Base-by-base conservation (phyloP, 106 monocot genomes). In the Iris macrosiphon region DNA sequence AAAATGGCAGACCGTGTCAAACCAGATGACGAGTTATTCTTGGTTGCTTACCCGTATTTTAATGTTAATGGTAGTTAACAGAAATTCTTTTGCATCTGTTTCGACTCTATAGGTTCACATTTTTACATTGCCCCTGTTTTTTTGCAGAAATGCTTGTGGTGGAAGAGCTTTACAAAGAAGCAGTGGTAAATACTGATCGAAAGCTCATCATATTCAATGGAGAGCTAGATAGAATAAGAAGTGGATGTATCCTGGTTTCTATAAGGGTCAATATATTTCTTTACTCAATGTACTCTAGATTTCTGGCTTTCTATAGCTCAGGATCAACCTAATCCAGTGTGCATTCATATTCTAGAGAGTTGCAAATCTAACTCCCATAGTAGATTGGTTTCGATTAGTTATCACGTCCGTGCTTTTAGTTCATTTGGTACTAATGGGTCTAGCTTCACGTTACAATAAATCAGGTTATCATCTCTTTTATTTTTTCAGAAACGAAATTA, bases 21-120 rank as follows among this genome's bases (percentile, higher is more conserved):
- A 52, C 79, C 85, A 32, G 73, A 86, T 8, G 95, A 96, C 55
- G 86, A 90, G 64, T 48, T 83, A 35, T 96, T 96, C 72, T 72
- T 90, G 43, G 86, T 89, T 56, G 95, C 85, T 3, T 96, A 96
- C 72, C 95, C 95, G 8, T 96, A 96, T 55, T 96, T 90, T 63
- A 96, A 96, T 77, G 95, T 96, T 31, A 96, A 96, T 61, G 95
- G 95, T 90, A 75, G 14, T 57, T 1, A 20, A 39, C 31, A 0
- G 7, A 29, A 38, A n/a, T 23, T 19, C 28, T 31, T 46, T 10
- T 12, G 20, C 14, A 6, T 21, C 15, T 26, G 7, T 5, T 18
- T 43, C 21, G 6, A 1, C 2, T 48, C 56, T 14, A 25, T 10
- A 19, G 25, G 17, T 43, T 59, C 14, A 14, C 23, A 8, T 18